These are phyloP conservation scores for Arthrinium phaeospermum DNA, from an alignment of 2,329 filamentous ascomycete species.

Conservation along the genomic window DNA sequence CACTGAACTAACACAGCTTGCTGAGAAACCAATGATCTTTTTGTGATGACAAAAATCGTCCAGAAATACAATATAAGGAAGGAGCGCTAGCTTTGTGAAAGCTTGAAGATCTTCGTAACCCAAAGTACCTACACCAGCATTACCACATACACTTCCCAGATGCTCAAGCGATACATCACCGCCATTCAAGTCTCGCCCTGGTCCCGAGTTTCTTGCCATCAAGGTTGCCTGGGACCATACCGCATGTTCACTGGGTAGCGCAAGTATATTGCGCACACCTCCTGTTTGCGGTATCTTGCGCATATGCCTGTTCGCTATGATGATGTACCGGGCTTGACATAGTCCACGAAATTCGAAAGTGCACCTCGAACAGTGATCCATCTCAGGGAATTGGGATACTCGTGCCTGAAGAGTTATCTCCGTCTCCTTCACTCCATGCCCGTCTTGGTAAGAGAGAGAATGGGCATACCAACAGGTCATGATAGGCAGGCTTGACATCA, in stretches of 20 bases:
- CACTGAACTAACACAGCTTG: conserved; percentile 11
- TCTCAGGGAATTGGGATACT: too few relatives aligned
- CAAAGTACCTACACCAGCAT: background rate
- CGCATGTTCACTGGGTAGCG: background rate
- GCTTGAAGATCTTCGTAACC: background rate
- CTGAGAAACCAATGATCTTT: background rate
- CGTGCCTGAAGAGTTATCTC: background rate
- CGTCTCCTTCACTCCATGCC: background rate
- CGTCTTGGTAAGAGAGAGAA: background rate
- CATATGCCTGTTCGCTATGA: background rate
- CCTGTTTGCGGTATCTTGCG: background rate
- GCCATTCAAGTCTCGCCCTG: background rate
- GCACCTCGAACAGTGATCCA: background rate
- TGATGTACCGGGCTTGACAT: background rate
- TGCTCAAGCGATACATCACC: background rate
- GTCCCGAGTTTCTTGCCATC: background rate
- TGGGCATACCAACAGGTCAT: background rate
- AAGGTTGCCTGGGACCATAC: background rate
- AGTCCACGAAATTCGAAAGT: background rate
- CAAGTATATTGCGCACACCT: background rate
- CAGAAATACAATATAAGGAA: background rate
- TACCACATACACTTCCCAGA: background rate
- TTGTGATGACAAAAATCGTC: background rate
- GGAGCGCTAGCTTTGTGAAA: too few relatives aligned
- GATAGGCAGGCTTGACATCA: background rate